Conservation (phyloP, 345 rosid genomes). For the Balakata baccata region DNA sequence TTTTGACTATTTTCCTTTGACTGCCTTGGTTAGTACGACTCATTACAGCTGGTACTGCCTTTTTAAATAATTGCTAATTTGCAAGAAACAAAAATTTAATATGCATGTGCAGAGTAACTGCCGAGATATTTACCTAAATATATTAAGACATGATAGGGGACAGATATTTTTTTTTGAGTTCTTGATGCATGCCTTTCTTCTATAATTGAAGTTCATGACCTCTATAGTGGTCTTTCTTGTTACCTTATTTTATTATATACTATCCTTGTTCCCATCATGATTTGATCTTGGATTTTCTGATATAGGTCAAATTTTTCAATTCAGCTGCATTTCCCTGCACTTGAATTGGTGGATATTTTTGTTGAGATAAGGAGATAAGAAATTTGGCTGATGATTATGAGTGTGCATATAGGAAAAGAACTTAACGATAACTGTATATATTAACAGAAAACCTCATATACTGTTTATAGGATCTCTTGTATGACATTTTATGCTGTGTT, state of each 20-base stretch:
- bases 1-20: conserved; percentile 90
- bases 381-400: not conserved
- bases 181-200: too few relatives aligned
- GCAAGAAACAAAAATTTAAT: not conserved
- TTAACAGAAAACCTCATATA: not conserved
- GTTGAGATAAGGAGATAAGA: not conserved
- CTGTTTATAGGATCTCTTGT: not conserved
- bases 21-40: conserved; percentile 78
- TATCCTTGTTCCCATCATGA: too few relatives aligned
- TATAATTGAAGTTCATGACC: not conserved
- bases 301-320: not conserved
- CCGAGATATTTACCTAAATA: not conserved
- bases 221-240: not conserved
- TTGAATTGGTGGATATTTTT: not conserved
- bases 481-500: not conserved
- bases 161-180: not conserved
- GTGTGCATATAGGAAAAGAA: not conserved
- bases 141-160: not conserved
- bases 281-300: not conserved
- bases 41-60: not conserved
- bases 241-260: not conserved
- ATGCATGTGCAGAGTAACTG: not conserved
- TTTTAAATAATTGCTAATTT: not conserved
- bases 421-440: not conserved
- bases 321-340: not conserved